Evolutionary conservation across 148 eudicot species (phyloP).

Genomic region (Persicaria maculosa): DNA sequence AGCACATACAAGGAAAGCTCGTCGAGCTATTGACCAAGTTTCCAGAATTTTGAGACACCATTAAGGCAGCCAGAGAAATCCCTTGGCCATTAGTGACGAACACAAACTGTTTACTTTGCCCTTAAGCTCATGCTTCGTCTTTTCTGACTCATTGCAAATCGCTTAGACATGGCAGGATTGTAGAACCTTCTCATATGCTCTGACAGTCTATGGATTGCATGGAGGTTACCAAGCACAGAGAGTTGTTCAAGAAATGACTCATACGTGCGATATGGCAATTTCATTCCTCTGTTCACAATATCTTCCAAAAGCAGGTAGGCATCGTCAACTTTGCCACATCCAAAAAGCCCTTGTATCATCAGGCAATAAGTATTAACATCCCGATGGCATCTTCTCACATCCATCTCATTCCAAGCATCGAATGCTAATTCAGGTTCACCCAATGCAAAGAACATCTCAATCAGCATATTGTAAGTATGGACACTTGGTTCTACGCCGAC

Average conservation of each 20-base stretch:
- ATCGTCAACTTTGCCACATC: constrained; percentile 32
- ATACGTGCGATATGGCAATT: constrained; percentile 65
- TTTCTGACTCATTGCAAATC: constrained; percentile 62
- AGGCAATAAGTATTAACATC: constrained; percentile 64
- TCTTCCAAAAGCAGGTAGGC: constrained; percentile 73
- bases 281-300: constrained; percentile 52
- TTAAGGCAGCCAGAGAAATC: neutral
- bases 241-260: constrained; percentile 65
- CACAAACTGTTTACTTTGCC: constrained; percentile 26
- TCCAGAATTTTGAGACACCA: neutral
- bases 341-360: constrained; percentile 92
- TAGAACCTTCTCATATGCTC: constrained; percentile 80
- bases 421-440: constrained; percentile 71
- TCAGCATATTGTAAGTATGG: constrained; percentile 75
- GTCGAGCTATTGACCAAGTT: neutral
- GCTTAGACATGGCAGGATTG: constrained; percentile 86
- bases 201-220: constrained; percentile 63
- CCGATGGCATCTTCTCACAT: constrained; percentile 42
- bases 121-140: constrained; percentile 65
- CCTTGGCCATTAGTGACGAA: neutral
- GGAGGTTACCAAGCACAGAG: constrained; percentile 67
- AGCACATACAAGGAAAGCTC: neutral
- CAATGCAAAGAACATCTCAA: constrained; percentile 64
- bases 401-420: constrained; percentile 81
- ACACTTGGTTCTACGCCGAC: constrained; percentile 72